Evolutionary conservation across 78 protist genomes (phyloP), one percentile per base, ranked within the genome.

Genomic region (Guillardia theta): DNA sequence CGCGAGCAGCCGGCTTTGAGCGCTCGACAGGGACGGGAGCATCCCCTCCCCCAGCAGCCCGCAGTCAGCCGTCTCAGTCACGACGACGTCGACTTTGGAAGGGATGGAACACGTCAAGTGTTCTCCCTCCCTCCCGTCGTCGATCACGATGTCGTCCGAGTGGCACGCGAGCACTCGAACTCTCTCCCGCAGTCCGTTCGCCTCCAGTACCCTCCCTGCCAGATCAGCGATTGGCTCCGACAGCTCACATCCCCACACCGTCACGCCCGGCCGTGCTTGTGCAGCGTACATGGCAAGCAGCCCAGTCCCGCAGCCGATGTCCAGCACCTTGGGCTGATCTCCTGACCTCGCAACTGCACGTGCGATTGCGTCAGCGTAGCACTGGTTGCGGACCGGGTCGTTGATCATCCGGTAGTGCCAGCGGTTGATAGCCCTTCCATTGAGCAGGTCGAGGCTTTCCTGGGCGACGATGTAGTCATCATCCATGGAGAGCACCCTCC

Each of bases 341-440:
- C 83, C 45, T n/a, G n/a, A n/a, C 62, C 62, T 12, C 5, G 36
- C 21, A 6, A 70, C 27, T 3, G 83, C 83, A 24, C 83, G 83
- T 4, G 41, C n/a, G 36, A 70, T 24, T 36, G 83, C 83, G 41
- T 12, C 41, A 15, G n/a, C 46, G 83, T 70, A 70, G 83, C 83
- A 33, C 36, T 12, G 4, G 83, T 70, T 70, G 41, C 83, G 83
- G 45, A 33, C 83, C 4, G 10, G 46, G 6, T 70, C 83, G 41
- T 70, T 70, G 41, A 70, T 24, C 83, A 70, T 70, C 46, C 83
- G 83, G 22, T 24, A 70, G 83, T 70, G 83, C 83, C 83, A 70
- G 9, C 83, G 83, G 83, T 70, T 70, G 41, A 70, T 43, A 12
- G 22, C 22, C 45, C 41, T 24, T 43, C 46, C 9, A 43, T 70